Conservation (phyloP, 306 rosid genomes). For the Trifolium pratense region DNA sequence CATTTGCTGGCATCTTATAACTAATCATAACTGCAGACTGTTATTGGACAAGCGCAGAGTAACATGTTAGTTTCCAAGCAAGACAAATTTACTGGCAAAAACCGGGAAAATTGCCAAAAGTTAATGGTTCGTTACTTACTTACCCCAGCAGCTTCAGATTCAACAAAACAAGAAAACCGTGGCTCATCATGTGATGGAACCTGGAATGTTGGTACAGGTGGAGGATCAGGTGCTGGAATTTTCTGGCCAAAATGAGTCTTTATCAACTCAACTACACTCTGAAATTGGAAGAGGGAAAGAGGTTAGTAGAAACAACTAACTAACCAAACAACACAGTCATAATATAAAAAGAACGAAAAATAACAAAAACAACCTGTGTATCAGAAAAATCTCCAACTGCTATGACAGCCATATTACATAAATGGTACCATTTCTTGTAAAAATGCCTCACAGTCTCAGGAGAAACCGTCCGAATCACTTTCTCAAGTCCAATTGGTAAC, state of each 20-base stretch:
- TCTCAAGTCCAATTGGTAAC: conserved; percentile 87
- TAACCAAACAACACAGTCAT: conserved; percentile 28
- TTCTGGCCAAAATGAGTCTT: conserved; percentile 80
- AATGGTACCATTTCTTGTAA: conserved; percentile 88
- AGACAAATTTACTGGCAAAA: conserved; percentile 11
- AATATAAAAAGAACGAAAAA: conserved; percentile 37
- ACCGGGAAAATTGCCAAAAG: conserved; percentile 17
- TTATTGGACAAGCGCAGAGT: conserved; percentile 34
- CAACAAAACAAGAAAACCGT: conserved; percentile 85
- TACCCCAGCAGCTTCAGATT: conserved; percentile 98
- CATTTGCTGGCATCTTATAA: conserved; percentile 79
- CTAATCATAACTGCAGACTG: conserved; percentile 98
- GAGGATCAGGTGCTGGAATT: conserved; percentile 69
- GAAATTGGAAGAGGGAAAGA: conserved; percentile 40
- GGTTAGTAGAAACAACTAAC: conserved; percentile 39
- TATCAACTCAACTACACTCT: conserved; percentile 87
- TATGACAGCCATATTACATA: conserved; percentile 92
- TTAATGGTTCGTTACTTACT: conserved; percentile 53
- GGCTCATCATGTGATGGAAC: conserved; percentile 90
- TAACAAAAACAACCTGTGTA: conserved; percentile 65
- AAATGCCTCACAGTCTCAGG: conserved; percentile 81
- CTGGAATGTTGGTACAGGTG: conserved; percentile 63
- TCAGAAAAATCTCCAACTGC: conserved; percentile 97
- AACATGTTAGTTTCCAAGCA: conserved; percentile 35
- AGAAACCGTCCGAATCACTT: conserved; percentile 80